Conservation (phyloP, 306 rosid species). For the Dalbergia oliveri region DNA sequence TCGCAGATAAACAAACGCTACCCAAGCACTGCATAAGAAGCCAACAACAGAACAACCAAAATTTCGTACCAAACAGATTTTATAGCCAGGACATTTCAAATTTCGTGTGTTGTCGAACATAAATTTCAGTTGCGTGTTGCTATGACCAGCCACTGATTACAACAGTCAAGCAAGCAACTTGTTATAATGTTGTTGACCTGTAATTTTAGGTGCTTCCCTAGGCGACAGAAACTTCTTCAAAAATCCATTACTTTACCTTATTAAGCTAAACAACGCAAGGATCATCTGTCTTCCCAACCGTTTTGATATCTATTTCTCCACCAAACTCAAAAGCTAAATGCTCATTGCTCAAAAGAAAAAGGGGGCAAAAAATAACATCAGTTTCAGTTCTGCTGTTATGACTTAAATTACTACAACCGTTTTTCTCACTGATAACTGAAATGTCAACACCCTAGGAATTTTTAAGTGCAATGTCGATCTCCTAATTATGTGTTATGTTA, state of each 20-base stretch:
- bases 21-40: neutral
- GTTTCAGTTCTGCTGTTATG: neutral
- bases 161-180: constrained; percentile 23
- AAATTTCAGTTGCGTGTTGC: constrained; percentile 24
- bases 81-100: neutral
- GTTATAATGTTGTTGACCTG: constrained; percentile 18
- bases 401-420: neutral
- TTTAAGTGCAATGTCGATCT: neutral
- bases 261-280: constrained; percentile 25
- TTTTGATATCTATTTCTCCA: constrained; percentile 41
- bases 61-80: neutral
- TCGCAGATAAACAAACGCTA: too few species aligned
- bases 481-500: neutral
- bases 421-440: constrained; percentile 20
- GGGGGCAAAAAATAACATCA: neutral
- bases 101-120: constrained; percentile 10
- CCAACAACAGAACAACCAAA: neutral
- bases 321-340: constrained; percentile 33
- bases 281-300: constrained; percentile 40
- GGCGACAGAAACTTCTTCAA: constrained; percentile 13
- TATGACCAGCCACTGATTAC: neutral
- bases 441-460: constrained; percentile 9
- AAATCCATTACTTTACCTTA: constrained; percentile 15
- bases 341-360: neutral
- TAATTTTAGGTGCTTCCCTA: constrained; percentile 14